Percentiles rank a stretch among this genome's conserved stretches.
Evolutionary conservation across 345 rosid genomes (phyloP).

Genomic region (Melaleuca alternifolia): DNA sequence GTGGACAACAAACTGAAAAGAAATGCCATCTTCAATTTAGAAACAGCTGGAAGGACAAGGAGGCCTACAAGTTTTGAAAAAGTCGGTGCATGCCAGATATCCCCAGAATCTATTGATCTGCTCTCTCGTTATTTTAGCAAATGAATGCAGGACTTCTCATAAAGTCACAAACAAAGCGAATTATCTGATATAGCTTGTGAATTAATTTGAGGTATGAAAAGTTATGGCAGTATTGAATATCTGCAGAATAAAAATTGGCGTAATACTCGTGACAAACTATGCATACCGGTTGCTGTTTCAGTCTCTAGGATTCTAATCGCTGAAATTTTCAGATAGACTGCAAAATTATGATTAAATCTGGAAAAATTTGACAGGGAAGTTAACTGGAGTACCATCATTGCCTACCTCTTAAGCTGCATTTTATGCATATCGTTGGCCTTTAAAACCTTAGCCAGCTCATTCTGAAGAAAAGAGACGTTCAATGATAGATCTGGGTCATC

Average conservation of each 20-base stretch:
- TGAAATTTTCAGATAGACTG: background rate
- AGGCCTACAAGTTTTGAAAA: background rate
- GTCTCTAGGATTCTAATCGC: background rate
- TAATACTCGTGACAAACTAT: background rate
- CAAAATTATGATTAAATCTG: background rate
- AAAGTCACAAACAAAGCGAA: background rate
- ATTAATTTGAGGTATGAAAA: background rate
- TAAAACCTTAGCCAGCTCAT: conserved; percentile 40
- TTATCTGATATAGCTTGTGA: background rate
- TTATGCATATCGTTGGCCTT: conserved; percentile 51
- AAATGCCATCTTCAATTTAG: background rate
- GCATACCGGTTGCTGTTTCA: background rate
- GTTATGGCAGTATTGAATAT: background rate
- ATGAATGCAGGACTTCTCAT: background rate
- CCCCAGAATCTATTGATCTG: background rate
- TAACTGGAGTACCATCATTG: background rate
- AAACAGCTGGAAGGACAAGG: background rate
- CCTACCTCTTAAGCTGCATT: conserved; percentile 43
- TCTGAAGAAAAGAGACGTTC: conserved; percentile 38
- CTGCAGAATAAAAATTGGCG: background rate
- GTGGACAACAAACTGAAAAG: conserved; percentile 22
- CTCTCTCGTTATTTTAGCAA: background rate
- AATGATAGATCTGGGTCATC: conserved; percentile 9
- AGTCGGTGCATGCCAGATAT: background rate
- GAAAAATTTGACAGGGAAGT: background rate